These are phyloP conservation scores for Quercus bicolor DNA, from an alignment of 306 rosid species.

Conservation along the genomic window DNA sequence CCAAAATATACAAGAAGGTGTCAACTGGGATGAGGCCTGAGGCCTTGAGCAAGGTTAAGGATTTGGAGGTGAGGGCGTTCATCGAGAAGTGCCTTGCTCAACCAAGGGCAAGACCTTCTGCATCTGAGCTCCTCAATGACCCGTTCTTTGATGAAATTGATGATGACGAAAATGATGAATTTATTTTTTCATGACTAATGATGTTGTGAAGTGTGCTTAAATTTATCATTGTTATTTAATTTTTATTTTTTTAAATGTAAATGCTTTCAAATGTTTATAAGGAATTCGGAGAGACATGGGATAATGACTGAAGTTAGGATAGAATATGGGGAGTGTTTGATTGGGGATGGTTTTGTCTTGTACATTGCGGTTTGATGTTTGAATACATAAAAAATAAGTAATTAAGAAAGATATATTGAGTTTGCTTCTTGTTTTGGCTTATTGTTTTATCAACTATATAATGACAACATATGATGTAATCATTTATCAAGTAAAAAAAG, in stretches of 20 bases:
- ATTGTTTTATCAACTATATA: too few relatives aligned
- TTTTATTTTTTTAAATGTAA: background rate
- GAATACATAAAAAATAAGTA: background rate
- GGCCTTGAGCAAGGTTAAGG: conserved; percentile 52
- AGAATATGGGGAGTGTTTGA: conserved; percentile 4
- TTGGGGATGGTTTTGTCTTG: conserved; percentile 33
- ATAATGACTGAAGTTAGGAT: background rate
- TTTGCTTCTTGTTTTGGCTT: background rate
- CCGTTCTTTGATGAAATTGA: conserved; percentile 62
- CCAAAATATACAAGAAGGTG: conserved; percentile 76
- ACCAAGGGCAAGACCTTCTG: conserved; percentile 70
- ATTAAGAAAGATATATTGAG: background rate
- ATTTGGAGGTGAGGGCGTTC: too few relatives aligned
- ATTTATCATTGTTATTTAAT: background rate
- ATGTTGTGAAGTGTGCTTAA: background rate
- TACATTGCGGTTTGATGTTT: conserved; percentile 15
- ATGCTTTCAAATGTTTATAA: too few relatives aligned
- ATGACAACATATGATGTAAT: too few relatives aligned
- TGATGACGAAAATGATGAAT: conserved; percentile 30
- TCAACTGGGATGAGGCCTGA: conserved; percentile 66
- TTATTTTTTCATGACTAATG: conserved; percentile 9
- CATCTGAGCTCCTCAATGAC: conserved; percentile 38
- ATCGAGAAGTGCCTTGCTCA: conserved; percentile 34
- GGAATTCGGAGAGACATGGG: background rate
- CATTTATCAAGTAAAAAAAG: too few relatives aligned